phyloP scores from a whole-genome alignment of 495 filamentous ascomycete genomes.

The Tricharina praecox region DNA sequence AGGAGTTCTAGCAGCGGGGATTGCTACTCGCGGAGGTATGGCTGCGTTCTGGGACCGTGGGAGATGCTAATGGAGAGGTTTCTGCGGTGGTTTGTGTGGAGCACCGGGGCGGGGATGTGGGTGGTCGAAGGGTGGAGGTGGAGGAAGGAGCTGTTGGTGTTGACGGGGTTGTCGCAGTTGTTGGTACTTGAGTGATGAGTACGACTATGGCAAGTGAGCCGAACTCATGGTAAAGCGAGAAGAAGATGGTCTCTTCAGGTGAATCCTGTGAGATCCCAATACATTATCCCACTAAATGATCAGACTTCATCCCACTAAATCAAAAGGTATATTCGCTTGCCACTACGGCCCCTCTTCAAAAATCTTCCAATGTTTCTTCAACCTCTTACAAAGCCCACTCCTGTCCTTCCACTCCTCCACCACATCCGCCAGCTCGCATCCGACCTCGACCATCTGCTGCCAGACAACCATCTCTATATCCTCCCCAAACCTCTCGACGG shows the following conservation, averaged over 20 bases:
- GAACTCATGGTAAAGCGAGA: no score
- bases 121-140: background rate
- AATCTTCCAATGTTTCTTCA: conserved; percentile 5
- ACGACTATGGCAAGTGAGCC: no score
- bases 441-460: conserved; percentile 30
- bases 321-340: background rate
- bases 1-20: no score
- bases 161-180: no score
- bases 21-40: no score
- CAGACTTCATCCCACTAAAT: background rate
- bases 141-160: background rate
- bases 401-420: conserved; percentile 8
- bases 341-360: background rate
- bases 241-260: no score
- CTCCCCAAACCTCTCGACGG: conserved; percentile 28
- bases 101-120: background rate
- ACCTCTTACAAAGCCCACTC: background rate
- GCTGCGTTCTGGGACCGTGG: background rate
- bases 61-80: background rate
- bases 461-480: conserved; percentile 38
- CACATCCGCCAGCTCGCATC: conserved; percentile 16
- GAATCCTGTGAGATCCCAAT: background rate
- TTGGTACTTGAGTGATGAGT: no score
- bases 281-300: background rate
- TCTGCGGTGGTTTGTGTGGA: background rate